phyloP scores from a whole-genome alignment of 1,284 basidiomycete genomes.

The Cryptococcus sp. region DNA sequence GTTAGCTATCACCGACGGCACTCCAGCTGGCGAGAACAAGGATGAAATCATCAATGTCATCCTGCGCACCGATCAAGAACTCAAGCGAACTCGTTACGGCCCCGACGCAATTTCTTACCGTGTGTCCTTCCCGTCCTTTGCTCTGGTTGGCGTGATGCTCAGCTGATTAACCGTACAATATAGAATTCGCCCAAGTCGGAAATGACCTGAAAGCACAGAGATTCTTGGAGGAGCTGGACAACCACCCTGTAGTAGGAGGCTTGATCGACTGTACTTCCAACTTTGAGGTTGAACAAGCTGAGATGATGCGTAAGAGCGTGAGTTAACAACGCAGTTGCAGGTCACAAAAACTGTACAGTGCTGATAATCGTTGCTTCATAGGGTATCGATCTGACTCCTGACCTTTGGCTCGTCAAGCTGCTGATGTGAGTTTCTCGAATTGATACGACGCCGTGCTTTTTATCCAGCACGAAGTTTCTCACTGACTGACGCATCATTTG shows the following conservation, averaged over 20 bases:
- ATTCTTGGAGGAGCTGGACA: slow-evolving; percentile 55
- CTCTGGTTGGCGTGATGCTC: too few relatives aligned
- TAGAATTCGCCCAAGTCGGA: slow-evolving; percentile 56
- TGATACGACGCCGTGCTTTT: too few relatives aligned
- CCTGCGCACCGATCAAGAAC: slow-evolving; percentile 45
- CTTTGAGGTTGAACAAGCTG: slow-evolving; percentile 53
- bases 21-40: slow-evolving; percentile 52
- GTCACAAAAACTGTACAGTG: background rate
- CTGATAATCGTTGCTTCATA: background rate
- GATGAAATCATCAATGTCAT: slow-evolving; percentile 53
- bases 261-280: slow-evolving; percentile 53
- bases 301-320: slow-evolving; percentile 50
- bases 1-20: slow-evolving; percentile 51
- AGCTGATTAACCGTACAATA: background rate
- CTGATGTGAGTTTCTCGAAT: slow-evolving; percentile 9
- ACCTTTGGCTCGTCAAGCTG: slow-evolving; percentile 50
- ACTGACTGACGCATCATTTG: slow-evolving; percentile 1
- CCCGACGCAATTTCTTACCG: slow-evolving; percentile 55
- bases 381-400: slow-evolving; percentile 42
- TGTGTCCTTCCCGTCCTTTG: slow-evolving; percentile 20
- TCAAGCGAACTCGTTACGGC: slow-evolving; percentile 51
- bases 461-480: background rate
- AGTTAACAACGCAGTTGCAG: slow-evolving; percentile 9
- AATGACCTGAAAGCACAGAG: slow-evolving; percentile 53
- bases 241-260: slow-evolving; percentile 52